phyloP scores from a whole-genome alignment of 1,284 basidiomycete species.

The Trametes polyzona region DNA sequence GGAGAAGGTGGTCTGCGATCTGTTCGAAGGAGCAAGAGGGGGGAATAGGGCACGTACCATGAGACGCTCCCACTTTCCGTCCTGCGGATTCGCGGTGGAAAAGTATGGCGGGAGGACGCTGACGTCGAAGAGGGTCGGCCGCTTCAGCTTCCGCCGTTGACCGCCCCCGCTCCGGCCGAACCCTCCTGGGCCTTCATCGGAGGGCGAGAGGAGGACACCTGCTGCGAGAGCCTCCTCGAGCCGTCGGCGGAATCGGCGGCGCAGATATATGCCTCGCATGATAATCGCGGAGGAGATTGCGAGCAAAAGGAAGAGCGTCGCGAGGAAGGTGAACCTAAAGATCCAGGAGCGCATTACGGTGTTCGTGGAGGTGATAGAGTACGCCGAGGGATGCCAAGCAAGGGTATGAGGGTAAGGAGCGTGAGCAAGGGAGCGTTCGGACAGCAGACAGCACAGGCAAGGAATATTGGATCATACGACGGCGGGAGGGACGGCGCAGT shows the following conservation, averaged over 20 bases:
- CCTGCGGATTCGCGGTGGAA: slow-evolving; percentile 26
- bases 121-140: slow-evolving; percentile 58
- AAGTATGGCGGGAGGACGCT: slow-evolving; percentile 34
- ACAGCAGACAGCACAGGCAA: neutral
- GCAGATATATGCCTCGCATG: slow-evolving; percentile 61
- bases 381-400: neutral
- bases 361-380: neutral
- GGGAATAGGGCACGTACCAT: slow-evolving; percentile 44
- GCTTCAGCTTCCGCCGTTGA: slow-evolving; percentile 43
- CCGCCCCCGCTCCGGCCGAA: slow-evolving; percentile 13
- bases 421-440: neutral
- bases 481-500: slow-evolving; percentile 4
- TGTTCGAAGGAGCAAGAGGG: neutral
- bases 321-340: slow-evolving; percentile 68
- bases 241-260: slow-evolving; percentile 58
- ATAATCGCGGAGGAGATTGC: slow-evolving; percentile 67
- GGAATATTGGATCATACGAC: neutral
- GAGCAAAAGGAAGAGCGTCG: slow-evolving; percentile 67
- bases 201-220: slow-evolving; percentile 43
- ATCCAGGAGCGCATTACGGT: neutral
- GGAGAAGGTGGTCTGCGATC: neutral
- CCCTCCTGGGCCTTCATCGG: slow-evolving; percentile 40
- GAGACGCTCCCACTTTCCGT: slow-evolving; percentile 50
- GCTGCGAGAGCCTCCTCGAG: slow-evolving; percentile 54
- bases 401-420: neutral